These are phyloP conservation scores for Globisporangium alternatum DNA, from an alignment of 352 stramenopile species.

Conservation along the genomic window DNA sequence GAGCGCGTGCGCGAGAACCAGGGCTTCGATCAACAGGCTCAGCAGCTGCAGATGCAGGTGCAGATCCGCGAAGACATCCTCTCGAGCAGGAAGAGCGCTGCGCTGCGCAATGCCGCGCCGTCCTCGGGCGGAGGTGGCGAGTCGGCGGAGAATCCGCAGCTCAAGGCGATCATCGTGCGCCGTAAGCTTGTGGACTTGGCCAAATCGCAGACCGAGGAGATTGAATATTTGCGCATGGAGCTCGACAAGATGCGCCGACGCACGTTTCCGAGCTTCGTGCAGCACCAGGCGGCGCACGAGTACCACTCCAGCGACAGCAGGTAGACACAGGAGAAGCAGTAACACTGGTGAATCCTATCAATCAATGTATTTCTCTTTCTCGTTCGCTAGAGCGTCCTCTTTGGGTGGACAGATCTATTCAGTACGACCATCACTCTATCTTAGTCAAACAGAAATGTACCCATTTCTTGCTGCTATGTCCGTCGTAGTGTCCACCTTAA, in stretches of 20 bases:
- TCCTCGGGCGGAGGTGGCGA: conserved; percentile 18
- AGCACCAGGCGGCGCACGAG: conserved; percentile 34
- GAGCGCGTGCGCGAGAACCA: conserved; percentile 83
- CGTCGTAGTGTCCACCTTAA: conserved; percentile 2
- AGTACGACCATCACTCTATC: not conserved
- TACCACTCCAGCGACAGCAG: conserved; percentile 27
- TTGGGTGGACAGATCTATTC: conserved; percentile 1
- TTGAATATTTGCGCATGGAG: conserved; percentile 86
- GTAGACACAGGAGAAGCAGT: conserved; percentile 2
- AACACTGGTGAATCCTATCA: not conserved
- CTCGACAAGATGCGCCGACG: conserved; percentile 88
- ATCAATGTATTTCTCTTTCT: not conserved
- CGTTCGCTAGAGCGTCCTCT: not conserved
- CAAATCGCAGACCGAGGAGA: conserved; percentile 88
- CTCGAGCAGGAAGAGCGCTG: conserved; percentile 57
- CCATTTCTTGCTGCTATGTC: not conserved
- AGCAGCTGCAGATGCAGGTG: conserved; percentile 79
- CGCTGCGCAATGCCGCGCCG: conserved; percentile 25
- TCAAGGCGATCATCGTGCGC: conserved; percentile 87
- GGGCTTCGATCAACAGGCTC: conserved; percentile 68
- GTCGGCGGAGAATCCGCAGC: conserved; percentile 25
- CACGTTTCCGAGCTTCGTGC: conserved; percentile 92
- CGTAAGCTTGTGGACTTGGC: conserved; percentile 89
- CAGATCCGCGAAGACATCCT: conserved; percentile 88
- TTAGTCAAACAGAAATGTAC: not conserved